Percentiles rank a stretch among this genome's conserved stretches.
phyloP scores from a whole-genome alignment of 306 rosid species.

The Quercus alba region DNA sequence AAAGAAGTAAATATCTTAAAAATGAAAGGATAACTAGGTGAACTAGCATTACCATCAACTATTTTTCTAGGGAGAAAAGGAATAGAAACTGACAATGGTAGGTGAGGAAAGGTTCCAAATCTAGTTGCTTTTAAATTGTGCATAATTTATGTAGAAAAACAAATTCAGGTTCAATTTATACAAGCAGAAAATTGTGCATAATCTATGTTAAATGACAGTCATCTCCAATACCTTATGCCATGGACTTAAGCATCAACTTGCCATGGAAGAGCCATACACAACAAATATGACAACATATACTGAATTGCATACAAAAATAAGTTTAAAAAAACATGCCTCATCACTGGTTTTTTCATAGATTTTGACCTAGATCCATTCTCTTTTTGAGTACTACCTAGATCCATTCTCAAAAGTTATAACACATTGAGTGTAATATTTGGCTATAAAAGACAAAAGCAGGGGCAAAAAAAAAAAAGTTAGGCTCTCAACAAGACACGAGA shows the following conservation, averaged over 20 bases:
- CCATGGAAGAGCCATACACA: not conserved
- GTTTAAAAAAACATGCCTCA: not conserved
- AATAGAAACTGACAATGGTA: no score
- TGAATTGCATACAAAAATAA: not conserved
- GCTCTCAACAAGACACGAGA: slow-evolving; percentile 13
- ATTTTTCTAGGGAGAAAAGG: no score
- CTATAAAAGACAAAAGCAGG: slow-evolving; percentile 42
- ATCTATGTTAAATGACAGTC: not conserved
- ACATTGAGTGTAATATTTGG: slow-evolving; percentile 21
- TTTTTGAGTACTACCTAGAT: not conserved
- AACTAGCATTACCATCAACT: no score
- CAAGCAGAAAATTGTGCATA: no score
- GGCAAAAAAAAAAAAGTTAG: slow-evolving; percentile 30
- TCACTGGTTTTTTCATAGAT: not conserved
- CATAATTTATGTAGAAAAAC: no score
- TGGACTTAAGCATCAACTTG: not conserved
- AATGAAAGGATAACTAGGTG: no score
- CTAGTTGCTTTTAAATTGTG: no score
- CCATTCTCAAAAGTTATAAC: not conserved
- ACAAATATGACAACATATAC: not conserved
- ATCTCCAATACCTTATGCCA: not conserved
- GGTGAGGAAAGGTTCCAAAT: no score
- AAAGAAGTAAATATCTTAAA: no score
- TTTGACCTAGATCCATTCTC: not conserved
- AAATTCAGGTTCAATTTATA: no score